phyloP scores from a whole-genome alignment of 2,329 filamentous ascomycete genomes.

The Rasamsonia emersonii region DNA sequence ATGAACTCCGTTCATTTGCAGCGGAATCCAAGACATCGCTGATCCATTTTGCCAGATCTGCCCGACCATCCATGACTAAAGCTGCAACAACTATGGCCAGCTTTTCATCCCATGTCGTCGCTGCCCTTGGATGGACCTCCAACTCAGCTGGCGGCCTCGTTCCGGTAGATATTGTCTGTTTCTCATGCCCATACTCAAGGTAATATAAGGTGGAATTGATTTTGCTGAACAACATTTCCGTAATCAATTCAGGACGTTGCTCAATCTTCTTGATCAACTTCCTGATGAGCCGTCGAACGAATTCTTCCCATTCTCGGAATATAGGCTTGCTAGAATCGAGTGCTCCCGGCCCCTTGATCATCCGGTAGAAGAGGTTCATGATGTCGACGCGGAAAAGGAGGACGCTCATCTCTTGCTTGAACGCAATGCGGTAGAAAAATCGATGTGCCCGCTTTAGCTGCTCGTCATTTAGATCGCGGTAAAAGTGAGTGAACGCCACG shows the following conservation, averaged over 20 bases:
- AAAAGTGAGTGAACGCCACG: slow-evolving; percentile 67
- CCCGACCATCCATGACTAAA: slow-evolving; percentile 69
- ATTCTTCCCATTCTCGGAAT: slow-evolving; percentile 84
- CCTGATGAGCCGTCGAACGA: slow-evolving; percentile 74
- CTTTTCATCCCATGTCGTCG: slow-evolving; percentile 55
- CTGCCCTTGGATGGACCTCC: slow-evolving; percentile 66
- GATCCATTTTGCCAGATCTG: slow-evolving; percentile 71
- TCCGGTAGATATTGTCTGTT: slow-evolving; percentile 58
- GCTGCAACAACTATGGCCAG: slow-evolving; percentile 72
- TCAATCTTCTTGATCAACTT: slow-evolving; percentile 77
- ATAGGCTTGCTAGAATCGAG: slow-evolving; percentile 58
- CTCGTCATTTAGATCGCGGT: slow-evolving; percentile 65
- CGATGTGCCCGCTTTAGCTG: slow-evolving; percentile 89
- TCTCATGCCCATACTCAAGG: slow-evolving; percentile 83
- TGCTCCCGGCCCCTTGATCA: slow-evolving; percentile 81
- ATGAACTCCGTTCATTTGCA: slow-evolving; percentile 63
- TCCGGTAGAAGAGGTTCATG: slow-evolving; percentile 74
- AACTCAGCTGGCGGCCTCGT: slow-evolving; percentile 69
- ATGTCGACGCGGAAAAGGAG: slow-evolving; percentile 89
- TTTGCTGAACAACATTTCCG: slow-evolving; percentile 94
- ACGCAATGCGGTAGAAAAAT: slow-evolving; percentile 87
- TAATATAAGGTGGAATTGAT: slow-evolving; percentile 74
- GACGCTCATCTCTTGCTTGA: slow-evolving; percentile 87
- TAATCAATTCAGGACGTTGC: slow-evolving; percentile 72
- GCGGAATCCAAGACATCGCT: slow-evolving; percentile 62